Percentiles rank a stretch among this genome's conserved stretches.
Evolutionary conservation across 257 asterid genomes (phyloP).

Genomic region (Solanum megistacrolobum): DNA sequence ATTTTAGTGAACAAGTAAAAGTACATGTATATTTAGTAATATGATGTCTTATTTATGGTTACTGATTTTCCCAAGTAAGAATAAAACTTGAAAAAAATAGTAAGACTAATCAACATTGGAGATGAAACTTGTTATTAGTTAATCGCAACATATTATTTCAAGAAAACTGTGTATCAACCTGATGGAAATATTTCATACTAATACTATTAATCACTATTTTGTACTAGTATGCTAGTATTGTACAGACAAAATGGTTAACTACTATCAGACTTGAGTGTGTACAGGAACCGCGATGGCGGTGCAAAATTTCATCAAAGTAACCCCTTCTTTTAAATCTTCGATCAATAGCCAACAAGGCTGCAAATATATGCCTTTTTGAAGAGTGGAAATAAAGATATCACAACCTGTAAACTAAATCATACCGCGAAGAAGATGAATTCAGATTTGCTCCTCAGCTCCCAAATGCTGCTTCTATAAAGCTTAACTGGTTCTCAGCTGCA

Average conservation of each 20-base stretch:
- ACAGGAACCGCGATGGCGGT: not conserved
- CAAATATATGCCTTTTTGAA: not conserved
- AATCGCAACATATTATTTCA: not conserved
- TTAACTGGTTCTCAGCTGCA: not conserved
- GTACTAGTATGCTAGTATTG: not conserved
- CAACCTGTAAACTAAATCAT: not conserved
- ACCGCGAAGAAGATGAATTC: not conserved
- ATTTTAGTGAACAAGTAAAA: not conserved
- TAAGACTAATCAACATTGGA: not conserved
- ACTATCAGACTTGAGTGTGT: not conserved
- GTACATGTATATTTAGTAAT: not conserved
- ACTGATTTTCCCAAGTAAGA: not conserved
- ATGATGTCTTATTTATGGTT: not conserved
- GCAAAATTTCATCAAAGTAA: not conserved
- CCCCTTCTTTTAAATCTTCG: not conserved
- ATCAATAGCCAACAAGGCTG: not conserved
- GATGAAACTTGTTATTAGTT: not conserved
- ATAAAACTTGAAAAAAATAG: not conserved
- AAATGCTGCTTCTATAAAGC: not conserved
- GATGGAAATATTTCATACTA: not conserved
- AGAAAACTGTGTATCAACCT: not conserved
- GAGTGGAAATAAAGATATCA: not conserved
- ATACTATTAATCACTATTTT: too few species aligned
- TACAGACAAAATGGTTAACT: not conserved
- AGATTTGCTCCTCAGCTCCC: not conserved